Evolutionary conservation across 306 rosid genomes (phyloP).

Genomic region (Fragaria nilgerrensis): DNA sequence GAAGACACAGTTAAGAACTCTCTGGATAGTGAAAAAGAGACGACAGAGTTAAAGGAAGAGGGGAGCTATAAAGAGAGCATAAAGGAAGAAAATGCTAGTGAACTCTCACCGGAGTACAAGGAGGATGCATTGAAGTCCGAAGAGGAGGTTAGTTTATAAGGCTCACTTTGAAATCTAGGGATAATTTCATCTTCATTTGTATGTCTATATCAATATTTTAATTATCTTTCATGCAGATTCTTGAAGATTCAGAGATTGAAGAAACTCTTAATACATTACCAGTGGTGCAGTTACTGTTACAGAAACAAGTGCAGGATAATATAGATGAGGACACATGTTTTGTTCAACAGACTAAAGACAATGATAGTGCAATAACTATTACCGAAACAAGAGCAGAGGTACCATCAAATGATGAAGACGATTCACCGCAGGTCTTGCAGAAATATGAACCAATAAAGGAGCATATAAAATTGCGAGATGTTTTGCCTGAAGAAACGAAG

Average conservation of each 20-base stretch:
- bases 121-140: conserved; percentile 11
- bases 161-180: neutral
- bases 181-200: neutral
- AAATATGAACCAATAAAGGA: conserved; percentile 20
- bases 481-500: conserved; percentile 11
- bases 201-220: neutral
- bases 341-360: neutral
- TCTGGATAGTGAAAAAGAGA: conserved; percentile 18
- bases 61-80: conserved; percentile 10
- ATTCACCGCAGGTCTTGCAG: conserved; percentile 7
- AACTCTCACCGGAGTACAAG: conserved; percentile 10
- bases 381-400: conserved; percentile 1
- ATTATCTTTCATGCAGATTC: conserved; percentile 23
- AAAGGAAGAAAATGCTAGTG: conserved; percentile 16
- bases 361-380: conserved; percentile 2
- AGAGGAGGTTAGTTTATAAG: conserved; percentile 26
- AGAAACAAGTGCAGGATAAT: conserved; percentile 10
- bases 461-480: conserved; percentile 17
- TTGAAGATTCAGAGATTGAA: conserved; percentile 17
- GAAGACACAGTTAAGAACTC: conserved; percentile 19
- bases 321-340: conserved; percentile 12
- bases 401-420: conserved; percentile 14
- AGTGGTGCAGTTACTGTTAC: neutral
- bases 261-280: neutral
- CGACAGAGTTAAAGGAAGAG: conserved; percentile 8